Percentiles rank a stretch among this genome's conserved stretches.
These are phyloP conservation scores for Rugonectria rugulosa DNA, from an alignment of 2,329 filamentous ascomycete species.

Conservation along the genomic window DNA sequence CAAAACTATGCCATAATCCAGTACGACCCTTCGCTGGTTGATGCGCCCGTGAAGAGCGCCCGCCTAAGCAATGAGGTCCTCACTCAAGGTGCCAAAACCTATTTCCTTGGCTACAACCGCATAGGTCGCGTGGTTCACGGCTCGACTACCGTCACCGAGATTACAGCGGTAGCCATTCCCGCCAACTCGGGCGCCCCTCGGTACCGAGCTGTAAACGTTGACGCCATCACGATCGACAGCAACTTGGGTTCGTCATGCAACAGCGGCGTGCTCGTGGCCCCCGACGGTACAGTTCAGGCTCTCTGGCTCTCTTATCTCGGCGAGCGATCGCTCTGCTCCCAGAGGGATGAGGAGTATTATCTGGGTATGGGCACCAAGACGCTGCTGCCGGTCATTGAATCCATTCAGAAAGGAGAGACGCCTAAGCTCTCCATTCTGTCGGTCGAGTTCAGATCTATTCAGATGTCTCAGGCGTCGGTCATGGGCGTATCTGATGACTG, in stretches of 20 bases:
- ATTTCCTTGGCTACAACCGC: slow-evolving; percentile 98
- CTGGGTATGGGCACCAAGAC: slow-evolving; percentile 90
- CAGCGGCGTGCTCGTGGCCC: slow-evolving; percentile 88
- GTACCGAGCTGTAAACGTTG: slow-evolving; percentile 94
- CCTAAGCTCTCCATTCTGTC: slow-evolving; percentile 90
- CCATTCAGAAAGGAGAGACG: slow-evolving; percentile 80
- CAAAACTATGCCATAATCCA: slow-evolving; percentile 97
- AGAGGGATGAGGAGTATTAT: slow-evolving; percentile 95
- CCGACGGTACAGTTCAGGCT: slow-evolving; percentile 92
- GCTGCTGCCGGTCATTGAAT: slow-evolving; percentile 84
- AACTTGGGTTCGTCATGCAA: slow-evolving; percentile 90
- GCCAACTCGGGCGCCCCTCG: slow-evolving; percentile 90
- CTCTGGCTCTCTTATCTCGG: slow-evolving; percentile 97
- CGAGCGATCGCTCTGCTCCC: slow-evolving; percentile 78
- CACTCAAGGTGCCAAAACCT: slow-evolving; percentile 91
- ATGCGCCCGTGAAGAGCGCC: slow-evolving; percentile 90
- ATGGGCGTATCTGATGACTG: slow-evolving; percentile 97
- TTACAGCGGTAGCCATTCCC: slow-evolving; percentile 95
- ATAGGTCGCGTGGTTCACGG: slow-evolving; percentile 93
- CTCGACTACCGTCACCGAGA: slow-evolving; percentile 94
- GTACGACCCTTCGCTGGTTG: slow-evolving; percentile 92
- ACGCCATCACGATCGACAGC: slow-evolving; percentile 96
- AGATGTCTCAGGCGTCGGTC: slow-evolving; percentile 95
- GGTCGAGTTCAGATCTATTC: slow-evolving; percentile 92
- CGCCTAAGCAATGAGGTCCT: slow-evolving; percentile 82